A percentile compares a stretch with the other conserved stretches of the same genome.
Conservation (phyloP, 768 basidiomycete species). For the Infundibulicybe gibba region DNA sequence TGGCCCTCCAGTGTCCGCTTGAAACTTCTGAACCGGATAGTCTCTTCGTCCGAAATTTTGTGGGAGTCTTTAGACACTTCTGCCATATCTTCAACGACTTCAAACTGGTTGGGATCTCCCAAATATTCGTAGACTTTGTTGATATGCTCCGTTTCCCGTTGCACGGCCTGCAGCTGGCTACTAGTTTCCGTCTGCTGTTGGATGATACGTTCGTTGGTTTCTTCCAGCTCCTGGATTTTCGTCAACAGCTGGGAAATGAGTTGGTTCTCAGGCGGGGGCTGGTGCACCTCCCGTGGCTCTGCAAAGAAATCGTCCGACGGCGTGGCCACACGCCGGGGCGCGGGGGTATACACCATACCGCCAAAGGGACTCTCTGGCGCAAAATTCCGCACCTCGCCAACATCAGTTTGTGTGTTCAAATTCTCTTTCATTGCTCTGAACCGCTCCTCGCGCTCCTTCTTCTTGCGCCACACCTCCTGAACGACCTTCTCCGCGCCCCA, state of each 20-base stretch:
- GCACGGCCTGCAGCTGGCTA: constrained; percentile 61
- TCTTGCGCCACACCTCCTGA: constrained; percentile 41
- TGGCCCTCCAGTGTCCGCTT: constrained; percentile 34
- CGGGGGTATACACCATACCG: constrained; percentile 17
- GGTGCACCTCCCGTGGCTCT: constrained; percentile 6
- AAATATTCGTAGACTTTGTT: constrained; percentile 67
- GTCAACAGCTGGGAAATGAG: constrained; percentile 68
- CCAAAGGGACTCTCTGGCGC: constrained; percentile 51
- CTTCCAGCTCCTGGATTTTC: constrained; percentile 78
- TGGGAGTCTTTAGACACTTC: constrained; percentile 12
- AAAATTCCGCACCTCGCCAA: constrained; percentile 46
- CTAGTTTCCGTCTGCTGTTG: constrained; percentile 62
- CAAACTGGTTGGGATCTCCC: constrained; percentile 47
- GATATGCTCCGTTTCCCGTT: constrained; percentile 70
- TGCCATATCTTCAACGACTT: constrained; percentile 38
- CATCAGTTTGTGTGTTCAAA: constrained; percentile 23
- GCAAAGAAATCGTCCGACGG: constrained; percentile 6
- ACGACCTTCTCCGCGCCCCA: constrained; percentile 35
- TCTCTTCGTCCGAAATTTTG: constrained; percentile 26
- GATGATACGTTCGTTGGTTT: constrained; percentile 64
- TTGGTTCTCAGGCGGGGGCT: constrained; percentile 35
- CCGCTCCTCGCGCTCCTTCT: constrained; percentile 50
- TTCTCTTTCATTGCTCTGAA: constrained; percentile 46
- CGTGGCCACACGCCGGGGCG: constrained; percentile 11
- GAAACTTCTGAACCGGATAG: constrained; percentile 48